Percentiles rank a stretch among this genome's conserved stretches.
phyloP scores from a whole-genome alignment of 2,329 filamentous ascomycete species.

The Fusarium pseudocircinatum region DNA sequence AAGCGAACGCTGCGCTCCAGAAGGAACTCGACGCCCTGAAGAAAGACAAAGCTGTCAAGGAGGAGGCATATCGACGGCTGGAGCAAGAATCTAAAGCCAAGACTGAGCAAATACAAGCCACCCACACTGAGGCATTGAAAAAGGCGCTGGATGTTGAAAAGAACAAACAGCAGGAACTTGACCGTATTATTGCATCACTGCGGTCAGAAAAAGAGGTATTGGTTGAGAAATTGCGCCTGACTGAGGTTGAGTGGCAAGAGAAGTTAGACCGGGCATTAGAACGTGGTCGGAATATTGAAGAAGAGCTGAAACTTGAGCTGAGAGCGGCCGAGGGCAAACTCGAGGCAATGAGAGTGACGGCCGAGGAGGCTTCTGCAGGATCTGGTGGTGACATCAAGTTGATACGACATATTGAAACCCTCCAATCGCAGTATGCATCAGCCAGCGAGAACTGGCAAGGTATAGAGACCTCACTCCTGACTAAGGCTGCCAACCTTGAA shows the following conservation, averaged over 20 bases:
- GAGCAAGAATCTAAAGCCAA: slow-evolving; percentile 75
- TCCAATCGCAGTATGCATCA: slow-evolving; percentile 94
- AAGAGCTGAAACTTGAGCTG: slow-evolving; percentile 82
- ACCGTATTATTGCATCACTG: slow-evolving; percentile 70
- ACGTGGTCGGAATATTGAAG: slow-evolving; percentile 72
- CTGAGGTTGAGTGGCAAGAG: slow-evolving; percentile 77
- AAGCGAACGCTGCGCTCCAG: slow-evolving; percentile 62
- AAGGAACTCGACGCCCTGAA: slow-evolving; percentile 50
- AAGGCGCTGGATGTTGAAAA: slow-evolving; percentile 75
- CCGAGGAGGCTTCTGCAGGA: slow-evolving; percentile 89
- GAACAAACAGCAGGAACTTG: slow-evolving; percentile 63
- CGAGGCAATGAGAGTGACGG: slow-evolving; percentile 83
- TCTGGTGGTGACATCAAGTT: slow-evolving; percentile 86
- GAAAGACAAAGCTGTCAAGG: slow-evolving; percentile 68
- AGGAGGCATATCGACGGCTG: slow-evolving; percentile 72
- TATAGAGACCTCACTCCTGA: slow-evolving; percentile 86
- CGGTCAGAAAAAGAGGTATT: slow-evolving; percentile 81
- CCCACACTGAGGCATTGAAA: slow-evolving; percentile 72
- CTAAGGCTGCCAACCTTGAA: slow-evolving; percentile 80
- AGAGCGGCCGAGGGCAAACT: slow-evolving; percentile 86
- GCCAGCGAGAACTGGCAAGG: slow-evolving; percentile 98
- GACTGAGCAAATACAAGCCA: slow-evolving; percentile 69
- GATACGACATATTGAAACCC: slow-evolving; percentile 90
- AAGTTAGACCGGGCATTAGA: slow-evolving; percentile 79
- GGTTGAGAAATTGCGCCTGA: slow-evolving; percentile 73